Evolutionary conservation across 2,329 filamentous ascomycete genomes (phyloP), one percentile per base, ranked within the genome.

Genomic region (Neurospora sp.): DNA sequence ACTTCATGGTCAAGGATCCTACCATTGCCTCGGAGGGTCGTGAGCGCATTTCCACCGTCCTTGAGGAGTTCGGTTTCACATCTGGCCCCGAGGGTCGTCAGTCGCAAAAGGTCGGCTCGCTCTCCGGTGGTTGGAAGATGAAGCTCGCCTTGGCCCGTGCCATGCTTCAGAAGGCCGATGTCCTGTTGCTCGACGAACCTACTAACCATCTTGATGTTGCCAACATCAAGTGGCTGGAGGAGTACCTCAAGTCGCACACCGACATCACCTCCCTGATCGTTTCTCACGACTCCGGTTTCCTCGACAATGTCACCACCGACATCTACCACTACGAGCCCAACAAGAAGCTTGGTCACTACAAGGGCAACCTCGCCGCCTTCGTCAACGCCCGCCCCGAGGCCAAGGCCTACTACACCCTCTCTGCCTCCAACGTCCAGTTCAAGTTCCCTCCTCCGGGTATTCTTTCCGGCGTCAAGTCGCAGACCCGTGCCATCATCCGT

Each of bases 61-160:
- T 99, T 72, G 86, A 89, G 67, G 94, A 98, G 80, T 96, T 99
- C 77, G 96, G 96, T 62, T 99, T 99, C 83, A 96, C 92, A 28
- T 82, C 92, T 72, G 95, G 95, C 2, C 93, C 93, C 0, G 92
- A 96, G 74, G 96, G 95, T 71, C 89, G 93, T 71, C 96, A 98
- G 81, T 87, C 90, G 6, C 89, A 97, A 79, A 92, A 91, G 76
- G 96, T 99, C 71, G 96, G 96, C 75, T 97, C 95, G 23, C 83
- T 99, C 41, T 98, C 96, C 62, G 96, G 96, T 82, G 96, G 96
- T 79, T 99, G 96, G 96, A 98, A 98, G 88, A 99, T 99, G 96
- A 99, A 99, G 89, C 84, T 99, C 72, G 96, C 96, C 74, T 83
- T 99, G 80, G 96, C 96, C 68, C 89, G 96, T 77, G 96, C 96